Evolutionary conservation across 2,329 filamentous ascomycete genomes (phyloP), one percentile per base, ranked within the genome.

Genomic region (Trichoderma koningiopsis): DNA sequence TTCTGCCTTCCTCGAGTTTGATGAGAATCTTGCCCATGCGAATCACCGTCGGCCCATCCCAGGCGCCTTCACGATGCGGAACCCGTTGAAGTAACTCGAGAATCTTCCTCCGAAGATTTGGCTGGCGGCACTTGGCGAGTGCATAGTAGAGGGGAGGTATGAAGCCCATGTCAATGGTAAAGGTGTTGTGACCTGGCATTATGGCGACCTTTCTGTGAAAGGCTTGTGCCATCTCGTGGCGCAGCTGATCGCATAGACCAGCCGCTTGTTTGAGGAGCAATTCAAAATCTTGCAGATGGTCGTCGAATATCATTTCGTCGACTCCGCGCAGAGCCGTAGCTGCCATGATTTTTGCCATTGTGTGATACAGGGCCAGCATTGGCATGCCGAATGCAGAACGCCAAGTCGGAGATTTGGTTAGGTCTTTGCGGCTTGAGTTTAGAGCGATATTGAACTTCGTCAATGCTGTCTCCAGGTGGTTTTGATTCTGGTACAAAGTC

Each of bases 81-180:
- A 60, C 65, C 8, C 64, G 35, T n/a, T 70, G 52, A 1, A 77
- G 55, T 33, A 75, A 22, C 22, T 64, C 58, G 55, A 75, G 71
- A 4, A 77, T 76, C 33, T 76, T 73, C 3, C 72, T 68, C 14
- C 78, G 72, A 64, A 79, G 70, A n/a, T 71, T 72, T n/a, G 72
- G 76, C 27, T 74, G 67, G 2, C 78, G 78, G 67, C 78, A 80
- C 58, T 79, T 78, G 1, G 77, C 62, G 11, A 76, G 74, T 0
- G 74, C 74, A 61, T 76, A 79, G 56, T 78, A 80, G 11, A 80
- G 58, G 4, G 77, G 76, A 0, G 75, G 73, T 68, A 77, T 72
- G 52, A 70, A 78, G n/a, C 78, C 79, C 16, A 76, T 73, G 43
- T 80, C 79, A 5, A 60, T 49, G 11, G 67, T 72, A 29, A 70